Percentiles rank a stretch among this genome's conserved stretches.
phyloP scores from a whole-genome alignment of 805 yeast genomes.

The Wickerhamiella siamensis region DNA sequence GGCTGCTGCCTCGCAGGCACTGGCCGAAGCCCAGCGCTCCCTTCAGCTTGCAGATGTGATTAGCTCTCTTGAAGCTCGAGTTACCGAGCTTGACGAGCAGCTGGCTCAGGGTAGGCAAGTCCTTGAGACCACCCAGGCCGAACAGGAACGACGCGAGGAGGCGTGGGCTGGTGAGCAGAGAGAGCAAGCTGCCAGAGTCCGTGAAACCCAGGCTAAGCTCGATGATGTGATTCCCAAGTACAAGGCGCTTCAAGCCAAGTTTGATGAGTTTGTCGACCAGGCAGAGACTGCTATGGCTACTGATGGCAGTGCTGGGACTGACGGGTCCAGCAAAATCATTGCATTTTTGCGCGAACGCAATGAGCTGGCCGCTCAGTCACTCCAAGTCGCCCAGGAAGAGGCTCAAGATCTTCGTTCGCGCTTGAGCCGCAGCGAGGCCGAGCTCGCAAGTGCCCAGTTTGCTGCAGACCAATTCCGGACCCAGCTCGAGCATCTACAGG shows the following conservation, averaged over 20 bases:
- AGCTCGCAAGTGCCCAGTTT: background rate
- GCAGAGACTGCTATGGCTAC: background rate
- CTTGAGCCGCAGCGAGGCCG: background rate
- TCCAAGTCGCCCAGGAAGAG: background rate
- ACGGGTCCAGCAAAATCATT: background rate
- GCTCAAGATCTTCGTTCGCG: background rate
- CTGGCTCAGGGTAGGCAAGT: background rate
- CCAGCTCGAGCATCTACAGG: background rate
- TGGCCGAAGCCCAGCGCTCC: background rate
- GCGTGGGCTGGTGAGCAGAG: background rate
- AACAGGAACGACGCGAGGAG: background rate
- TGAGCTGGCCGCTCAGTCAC: background rate
- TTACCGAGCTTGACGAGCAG: conserved; percentile 1
- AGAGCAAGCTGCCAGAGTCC: background rate
- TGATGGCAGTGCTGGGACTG: background rate
- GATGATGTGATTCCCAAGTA: background rate
- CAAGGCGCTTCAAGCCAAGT: background rate
- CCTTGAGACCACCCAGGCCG: background rate
- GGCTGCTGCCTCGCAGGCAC: background rate
- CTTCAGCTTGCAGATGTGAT: background rate
- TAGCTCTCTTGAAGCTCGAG: background rate
- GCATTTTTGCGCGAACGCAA: background rate
- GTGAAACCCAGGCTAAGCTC: background rate
- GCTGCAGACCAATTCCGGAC: background rate
- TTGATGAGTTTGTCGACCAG: background rate